These are phyloP conservation scores for Suillus brevipes DNA, from an alignment of 768 basidiomycete genomes.

Conservation along the genomic window DNA sequence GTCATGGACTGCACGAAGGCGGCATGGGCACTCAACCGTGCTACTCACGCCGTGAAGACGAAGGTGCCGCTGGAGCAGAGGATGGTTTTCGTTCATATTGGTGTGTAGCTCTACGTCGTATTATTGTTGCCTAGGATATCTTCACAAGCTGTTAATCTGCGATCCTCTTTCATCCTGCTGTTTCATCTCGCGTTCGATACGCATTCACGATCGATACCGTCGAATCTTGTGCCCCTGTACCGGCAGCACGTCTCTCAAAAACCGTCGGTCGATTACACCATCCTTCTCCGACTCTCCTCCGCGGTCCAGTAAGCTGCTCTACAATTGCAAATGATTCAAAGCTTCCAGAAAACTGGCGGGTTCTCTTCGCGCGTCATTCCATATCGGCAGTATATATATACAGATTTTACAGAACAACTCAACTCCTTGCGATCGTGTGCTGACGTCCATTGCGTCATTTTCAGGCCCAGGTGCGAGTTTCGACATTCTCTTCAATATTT, in stretches of 20 bases:
- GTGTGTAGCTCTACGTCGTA: too few species aligned
- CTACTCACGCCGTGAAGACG: too few species aligned
- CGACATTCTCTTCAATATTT: background rate
- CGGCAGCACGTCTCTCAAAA: background rate
- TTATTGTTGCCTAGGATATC: too few species aligned
- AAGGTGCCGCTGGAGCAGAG: too few species aligned
- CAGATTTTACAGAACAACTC: conserved; percentile 46
- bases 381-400: conserved; percentile 62
- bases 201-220: too few species aligned
- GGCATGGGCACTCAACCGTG: too few species aligned
- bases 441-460: conserved; percentile 37
- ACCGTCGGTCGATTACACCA: background rate
- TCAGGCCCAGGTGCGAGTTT: conserved; percentile 43
- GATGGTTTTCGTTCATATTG: too few species aligned
- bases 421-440: conserved; percentile 53
- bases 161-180: too few species aligned
- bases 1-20: too few species aligned
- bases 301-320: background rate
- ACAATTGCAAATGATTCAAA: background rate
- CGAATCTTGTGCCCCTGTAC: background rate
- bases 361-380: conserved; percentile 40
- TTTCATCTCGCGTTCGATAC: too few species aligned
- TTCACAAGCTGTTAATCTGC: too few species aligned
- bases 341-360: conserved; percentile 26
- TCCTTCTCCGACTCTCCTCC: too few species aligned